Conservation (phyloP, 2,329 filamentous ascomycete species). For the Cladosporium sp. region DNA sequence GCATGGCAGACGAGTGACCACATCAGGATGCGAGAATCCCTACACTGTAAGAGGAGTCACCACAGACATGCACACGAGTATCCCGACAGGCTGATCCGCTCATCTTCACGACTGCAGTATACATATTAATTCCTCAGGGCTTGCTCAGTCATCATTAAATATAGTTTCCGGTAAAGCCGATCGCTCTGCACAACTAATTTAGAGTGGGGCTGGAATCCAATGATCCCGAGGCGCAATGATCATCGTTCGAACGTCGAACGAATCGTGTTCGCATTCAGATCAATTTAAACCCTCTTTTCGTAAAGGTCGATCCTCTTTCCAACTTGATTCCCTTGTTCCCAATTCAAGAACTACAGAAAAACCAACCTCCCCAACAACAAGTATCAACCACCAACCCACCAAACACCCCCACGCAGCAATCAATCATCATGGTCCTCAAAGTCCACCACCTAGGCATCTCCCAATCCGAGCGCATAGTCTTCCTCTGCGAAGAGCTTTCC, state of each 20-base stretch:
- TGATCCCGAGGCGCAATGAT: neutral
- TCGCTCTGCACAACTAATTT: neutral
- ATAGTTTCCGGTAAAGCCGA: neutral
- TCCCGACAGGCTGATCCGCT: neutral
- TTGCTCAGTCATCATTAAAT: neutral
- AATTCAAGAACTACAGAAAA: neutral
- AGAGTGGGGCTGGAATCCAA: neutral
- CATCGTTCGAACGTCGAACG: neutral
- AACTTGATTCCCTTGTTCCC: neutral
- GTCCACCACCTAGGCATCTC: conserved; percentile 47
- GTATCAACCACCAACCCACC: neutral
- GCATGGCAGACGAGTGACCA: neutral
- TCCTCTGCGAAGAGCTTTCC: conserved; percentile 63
- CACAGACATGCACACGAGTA: neutral
- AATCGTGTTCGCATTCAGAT: neutral
- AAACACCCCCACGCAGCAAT: conserved; percentile 24
- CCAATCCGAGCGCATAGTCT: conserved; percentile 64
- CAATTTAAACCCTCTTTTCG: neutral
- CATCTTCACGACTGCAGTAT: neutral
- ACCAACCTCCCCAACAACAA: neutral
- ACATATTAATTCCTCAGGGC: neutral
- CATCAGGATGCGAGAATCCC: neutral
- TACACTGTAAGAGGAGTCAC: neutral
- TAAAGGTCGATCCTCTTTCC: neutral
- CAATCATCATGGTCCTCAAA: conserved; percentile 34